phyloP scores from a whole-genome alignment of 148 eudicot species.

The Arctostaphylos glauca region DNA sequence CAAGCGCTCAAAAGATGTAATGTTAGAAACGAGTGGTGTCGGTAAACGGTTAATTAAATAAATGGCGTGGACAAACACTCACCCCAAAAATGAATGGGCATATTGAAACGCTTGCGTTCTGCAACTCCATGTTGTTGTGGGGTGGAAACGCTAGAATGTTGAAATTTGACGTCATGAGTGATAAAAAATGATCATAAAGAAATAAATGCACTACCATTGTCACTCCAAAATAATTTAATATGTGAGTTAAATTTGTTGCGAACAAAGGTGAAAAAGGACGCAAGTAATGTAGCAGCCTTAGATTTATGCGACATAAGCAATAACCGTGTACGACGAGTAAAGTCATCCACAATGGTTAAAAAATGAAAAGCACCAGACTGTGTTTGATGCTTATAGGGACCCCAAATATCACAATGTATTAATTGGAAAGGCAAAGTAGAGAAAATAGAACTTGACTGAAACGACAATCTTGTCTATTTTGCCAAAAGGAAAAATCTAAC shows the following conservation, averaged over 20 bases:
- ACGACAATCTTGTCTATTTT: background rate
- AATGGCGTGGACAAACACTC: background rate
- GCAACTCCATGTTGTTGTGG: background rate
- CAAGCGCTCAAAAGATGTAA: no score
- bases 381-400: no score
- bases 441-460: background rate
- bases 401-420: background rate
- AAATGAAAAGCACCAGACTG: no score
- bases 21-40: no score
- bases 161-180: background rate
- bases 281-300: no score
- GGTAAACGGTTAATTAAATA: background rate
- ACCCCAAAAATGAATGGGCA: background rate
- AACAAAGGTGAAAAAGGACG: no score
- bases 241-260: no score
- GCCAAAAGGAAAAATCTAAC: background rate
- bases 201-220: background rate
- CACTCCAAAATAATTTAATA: background rate
- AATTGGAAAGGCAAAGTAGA: background rate
- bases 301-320: no score
- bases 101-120: background rate
- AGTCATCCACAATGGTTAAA: no score
- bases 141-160: background rate
- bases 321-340: no score
- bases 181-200: background rate